A percentile compares a stretch with the other conserved stretches of the same genome.
Conservation (phyloP, 768 basidiomycete species). For the Suillus variegatus region DNA sequence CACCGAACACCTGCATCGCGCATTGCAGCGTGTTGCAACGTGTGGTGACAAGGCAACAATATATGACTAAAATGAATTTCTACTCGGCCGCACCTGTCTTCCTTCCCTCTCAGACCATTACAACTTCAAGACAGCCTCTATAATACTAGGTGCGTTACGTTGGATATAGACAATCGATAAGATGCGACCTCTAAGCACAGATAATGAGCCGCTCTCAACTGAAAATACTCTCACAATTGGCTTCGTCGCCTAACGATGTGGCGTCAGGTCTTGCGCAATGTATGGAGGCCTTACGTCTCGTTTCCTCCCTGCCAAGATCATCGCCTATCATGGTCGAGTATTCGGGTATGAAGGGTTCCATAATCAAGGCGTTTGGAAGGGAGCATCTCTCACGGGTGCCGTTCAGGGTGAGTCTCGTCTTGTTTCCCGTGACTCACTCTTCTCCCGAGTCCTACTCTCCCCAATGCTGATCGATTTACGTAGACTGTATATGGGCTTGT, state of each 20-base stretch:
- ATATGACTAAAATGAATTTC: not conserved
- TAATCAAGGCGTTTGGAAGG: constrained; percentile 30
- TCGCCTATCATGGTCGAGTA: constrained; percentile 31
- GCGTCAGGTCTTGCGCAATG: constrained; percentile 35
- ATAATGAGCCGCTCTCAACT: constrained; percentile 29
- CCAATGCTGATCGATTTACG: not conserved
- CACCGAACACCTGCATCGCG: not conserved
- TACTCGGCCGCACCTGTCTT: not conserved
- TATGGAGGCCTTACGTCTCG: constrained; percentile 33
- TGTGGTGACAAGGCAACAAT: not conserved
- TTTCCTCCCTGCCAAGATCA: constrained; percentile 28
- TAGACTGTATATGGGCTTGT: constrained; percentile 29
- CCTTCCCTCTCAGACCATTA: not conserved
- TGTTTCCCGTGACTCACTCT: not conserved
- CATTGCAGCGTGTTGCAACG: constrained; percentile 2
- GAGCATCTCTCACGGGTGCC: constrained; percentile 33
- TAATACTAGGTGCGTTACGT: not conserved
- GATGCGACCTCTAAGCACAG: not conserved
- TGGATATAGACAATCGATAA: not conserved
- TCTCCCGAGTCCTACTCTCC: not conserved
- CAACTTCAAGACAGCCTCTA: not conserved
- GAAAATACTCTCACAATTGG: constrained; percentile 30
- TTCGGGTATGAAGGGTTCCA: constrained; percentile 15
- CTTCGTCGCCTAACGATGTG: constrained; percentile 33
- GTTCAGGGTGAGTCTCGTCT: constrained; percentile 27